Base-by-base conservation (phyloP, 805 yeast species). In the Komagataella phaffii region DNA sequence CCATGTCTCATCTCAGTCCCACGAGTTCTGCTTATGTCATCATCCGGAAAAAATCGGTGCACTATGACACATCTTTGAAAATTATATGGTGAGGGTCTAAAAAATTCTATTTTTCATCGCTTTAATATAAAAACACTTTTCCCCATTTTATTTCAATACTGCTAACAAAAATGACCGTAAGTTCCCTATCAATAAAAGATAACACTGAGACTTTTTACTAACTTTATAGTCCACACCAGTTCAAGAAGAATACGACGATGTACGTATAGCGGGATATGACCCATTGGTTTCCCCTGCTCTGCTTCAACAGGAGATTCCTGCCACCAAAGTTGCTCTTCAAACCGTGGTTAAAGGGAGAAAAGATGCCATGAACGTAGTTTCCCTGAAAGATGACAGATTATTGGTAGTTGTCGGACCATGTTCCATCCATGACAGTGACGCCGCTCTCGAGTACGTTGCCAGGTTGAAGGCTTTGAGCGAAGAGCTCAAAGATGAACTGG, bases 271-370 rank as follows among this genome's bases (percentile, higher is more conserved):
- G 46, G 98, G 97, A 45, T 91, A 91, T 76, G 91, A 89, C 63
- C 98, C 98, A 19, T 75, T 91, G 56, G 85, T 95, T n/a, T 87
- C 98, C 10, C 98, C 99, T 24, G 96, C 88, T 63, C 75, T 90
- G 53, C 77, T 91, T 45, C 96, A 90, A 69, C 86, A 84, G 58
- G 96, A 91, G 67, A 75, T 75, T 64, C 91, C 88, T 46, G 77
- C 88, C 48, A 72, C 84, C 43, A 76, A 73, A 50, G 67, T 69
- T 49, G 78, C 85, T 51, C 77, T 78, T 58, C 70, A 77, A 52
- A 83, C 74, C 51, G 88, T 91, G 54, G 64, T 86, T 46, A 69
- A 76, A 49, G 96, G 93, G 49, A 80, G 98, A 70, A 77, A 83
- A 55, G 83, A 77, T 21, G 82, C 95, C 3, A 76, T 81, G 51